Percentiles rank a stretch among this genome's conserved stretches.
These are phyloP conservation scores for Nannochloris sp. DNA, from an alignment of 139 green algal genomes.

Conservation along the genomic window DNA sequence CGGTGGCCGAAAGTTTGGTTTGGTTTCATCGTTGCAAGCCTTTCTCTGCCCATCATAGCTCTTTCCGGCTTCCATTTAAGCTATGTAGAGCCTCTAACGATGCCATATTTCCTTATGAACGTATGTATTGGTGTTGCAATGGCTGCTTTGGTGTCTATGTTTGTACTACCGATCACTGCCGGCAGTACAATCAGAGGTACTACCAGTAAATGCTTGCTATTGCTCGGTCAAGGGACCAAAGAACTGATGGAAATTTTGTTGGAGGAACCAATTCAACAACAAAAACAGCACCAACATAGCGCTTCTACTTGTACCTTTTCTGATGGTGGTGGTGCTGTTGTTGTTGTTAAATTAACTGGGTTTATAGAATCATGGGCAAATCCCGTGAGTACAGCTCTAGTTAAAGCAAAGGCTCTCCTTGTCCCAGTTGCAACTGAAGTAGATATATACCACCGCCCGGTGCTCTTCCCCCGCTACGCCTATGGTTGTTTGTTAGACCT, in stretches of 20 bases:
- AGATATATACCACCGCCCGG: not conserved
- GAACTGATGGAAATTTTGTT: not conserved
- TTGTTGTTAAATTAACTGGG: too few species aligned
- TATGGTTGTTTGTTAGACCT: conserved; percentile 10
- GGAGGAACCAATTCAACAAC: too few species aligned
- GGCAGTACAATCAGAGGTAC: not conserved
- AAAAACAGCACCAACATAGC: too few species aligned
- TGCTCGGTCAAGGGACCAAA: not conserved
- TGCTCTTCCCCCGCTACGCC: not conserved
- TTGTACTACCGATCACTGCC: conserved; percentile 19
- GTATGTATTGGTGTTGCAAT: conserved; percentile 6
- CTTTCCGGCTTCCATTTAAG: conserved; percentile 10
- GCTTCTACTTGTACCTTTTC: not conserved
- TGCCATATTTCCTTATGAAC: conserved; percentile 12
- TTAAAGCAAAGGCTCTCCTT: not conserved
- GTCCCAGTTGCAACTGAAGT: not conserved
- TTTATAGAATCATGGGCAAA: not conserved
- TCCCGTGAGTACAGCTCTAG: not conserved
- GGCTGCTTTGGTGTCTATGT: not conserved
- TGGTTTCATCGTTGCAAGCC: conserved; percentile 8
- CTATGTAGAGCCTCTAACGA: conserved; percentile 7
- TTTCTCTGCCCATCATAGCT: conserved; percentile 17
- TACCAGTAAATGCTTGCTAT: not conserved
- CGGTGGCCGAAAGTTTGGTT: conserved; percentile 13
- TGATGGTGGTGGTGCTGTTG: too few species aligned